A percentile compares a stretch with the other conserved stretches of the same genome.
These are phyloP conservation scores for Clavispora phyllophila DNA, from an alignment of 805 yeast genomes.

Conservation along the genomic window DNA sequence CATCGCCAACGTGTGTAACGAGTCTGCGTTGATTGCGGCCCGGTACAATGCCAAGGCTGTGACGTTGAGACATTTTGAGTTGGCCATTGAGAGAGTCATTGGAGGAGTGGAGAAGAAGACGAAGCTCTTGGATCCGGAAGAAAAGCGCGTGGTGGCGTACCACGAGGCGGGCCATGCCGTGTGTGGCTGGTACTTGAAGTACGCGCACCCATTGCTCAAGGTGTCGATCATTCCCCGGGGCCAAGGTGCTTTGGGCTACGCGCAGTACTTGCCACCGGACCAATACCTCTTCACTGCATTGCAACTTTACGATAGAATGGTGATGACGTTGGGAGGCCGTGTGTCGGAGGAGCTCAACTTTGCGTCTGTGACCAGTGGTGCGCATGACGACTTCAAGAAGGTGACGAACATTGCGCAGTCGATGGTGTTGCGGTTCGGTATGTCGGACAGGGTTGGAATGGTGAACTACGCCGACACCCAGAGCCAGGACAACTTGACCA, in stretches of 20 bases:
- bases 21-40: conserved; percentile 91
- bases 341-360: conserved; percentile 89
- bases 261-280: conserved; percentile 90
- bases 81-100: conserved; percentile 89
- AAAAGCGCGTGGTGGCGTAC: conserved; percentile 81
- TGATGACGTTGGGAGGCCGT: conserved; percentile 92
- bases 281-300: conserved; percentile 71
- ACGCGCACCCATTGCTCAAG: conserved; percentile 86
- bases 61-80: conserved; percentile 72
- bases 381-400: conserved; percentile 87
- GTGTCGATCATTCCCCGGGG: conserved; percentile 96
- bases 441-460: conserved; percentile 78
- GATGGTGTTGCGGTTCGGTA: conserved; percentile 85
- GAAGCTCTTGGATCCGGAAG: conserved; percentile 70
- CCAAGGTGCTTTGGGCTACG: conserved; percentile 93
- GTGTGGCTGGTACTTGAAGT: conserved; percentile 86
- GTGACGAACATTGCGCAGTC: conserved; percentile 83
- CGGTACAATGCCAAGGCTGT: conserved; percentile 63
- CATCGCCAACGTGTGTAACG: conserved; percentile 91
- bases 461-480: conserved; percentile 45
- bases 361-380: conserved; percentile 84
- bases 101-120: conserved; percentile 92
- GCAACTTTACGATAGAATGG: conserved; percentile 78
- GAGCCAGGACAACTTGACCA: conserved; percentile 48
- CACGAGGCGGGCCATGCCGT: conserved; percentile 98